Evolutionary conservation across 306 rosid genomes (phyloP), one percentile per base, ranked within the genome.

Genomic region (Vigna trinervia): DNA sequence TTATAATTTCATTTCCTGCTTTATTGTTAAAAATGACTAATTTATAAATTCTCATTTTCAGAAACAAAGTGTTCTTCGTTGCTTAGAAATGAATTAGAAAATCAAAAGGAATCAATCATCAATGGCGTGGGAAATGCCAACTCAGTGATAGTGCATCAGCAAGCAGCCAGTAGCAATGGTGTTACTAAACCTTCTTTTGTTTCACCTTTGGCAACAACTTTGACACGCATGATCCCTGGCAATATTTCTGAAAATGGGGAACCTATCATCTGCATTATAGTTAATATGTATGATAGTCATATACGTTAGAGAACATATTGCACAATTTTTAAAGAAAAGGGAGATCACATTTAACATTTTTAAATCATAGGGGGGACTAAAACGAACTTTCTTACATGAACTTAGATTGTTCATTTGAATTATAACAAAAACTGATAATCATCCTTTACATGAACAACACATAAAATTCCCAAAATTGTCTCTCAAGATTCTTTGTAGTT

Each of bases 11-110:
- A 62, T 38, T 72, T 7, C 66, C 51, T 54, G 69, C 5, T 50
- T 17, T 66, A 26, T 64, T 68, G 17, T 64, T 80, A 41, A 62
- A 74, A 78, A 59, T 73, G 78, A 63, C 50, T 74, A 67, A 68
- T 52, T 74, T 87, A 7, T 53, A 47, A 36, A 47, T 63, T 71
- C 43, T 6, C 69, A 63, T 57, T 85, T 88, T 79, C 94, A 94
- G 98, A 92, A 85, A 91, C 93, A 51, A 87, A 86, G 84, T 88
- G 91, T 78, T 88, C 98, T 39, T 91, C 90, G 32, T 76, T 87
- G 65, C 93, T 98, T 64, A 86, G 90, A 83, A 87, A 76, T 57
- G 91, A 89, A 78, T 79, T 80, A 11, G 97, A 79, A 61, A 76
- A 71, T 71, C 89, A 84, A 59, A 89, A 80, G 75, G 88, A 88